Conservation (phyloP, 2,329 filamentous ascomycete genomes). For the Remersonia thermophila region DNA sequence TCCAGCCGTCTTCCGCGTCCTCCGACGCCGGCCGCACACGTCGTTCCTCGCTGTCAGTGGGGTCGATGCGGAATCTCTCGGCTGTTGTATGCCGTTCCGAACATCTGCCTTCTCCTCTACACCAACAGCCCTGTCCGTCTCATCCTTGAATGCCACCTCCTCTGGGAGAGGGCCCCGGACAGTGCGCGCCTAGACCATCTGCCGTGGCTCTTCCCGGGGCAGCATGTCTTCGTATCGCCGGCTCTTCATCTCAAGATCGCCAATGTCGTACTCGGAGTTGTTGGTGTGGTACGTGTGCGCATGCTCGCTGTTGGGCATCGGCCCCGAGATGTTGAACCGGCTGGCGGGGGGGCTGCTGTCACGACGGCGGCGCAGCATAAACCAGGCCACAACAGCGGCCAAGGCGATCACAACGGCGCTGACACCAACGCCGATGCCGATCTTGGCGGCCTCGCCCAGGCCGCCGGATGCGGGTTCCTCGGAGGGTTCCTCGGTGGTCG, state of each 20-base stretch:
- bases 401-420: slow-evolving; percentile 30
- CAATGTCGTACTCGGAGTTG: slow-evolving; percentile 26
- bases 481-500: slow-evolving; percentile 3
- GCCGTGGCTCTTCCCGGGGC: slow-evolving; percentile 36
- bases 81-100: no score
- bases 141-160: no score
- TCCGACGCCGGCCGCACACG: no score
- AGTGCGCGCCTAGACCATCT: slow-evolving; percentile 19
- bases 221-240: slow-evolving; percentile 47
- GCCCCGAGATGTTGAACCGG: slow-evolving; percentile 37
- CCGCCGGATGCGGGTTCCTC: background rate
- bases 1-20: no score
- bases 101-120: no score
- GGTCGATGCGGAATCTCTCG: no score
- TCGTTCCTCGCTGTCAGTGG: no score
- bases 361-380: slow-evolving; percentile 24
- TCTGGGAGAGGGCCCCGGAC: background rate
- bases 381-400: slow-evolving; percentile 26
- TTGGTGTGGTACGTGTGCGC: slow-evolving; percentile 25
- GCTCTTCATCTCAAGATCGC: slow-evolving; percentile 38
- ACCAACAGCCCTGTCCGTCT: no score
- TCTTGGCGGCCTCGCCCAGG: slow-evolving; percentile 32
- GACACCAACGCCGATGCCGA: slow-evolving; percentile 37
- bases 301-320: slow-evolving; percentile 35
- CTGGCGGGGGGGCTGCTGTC: slow-evolving; percentile 10